Conservation (phyloP, 1,139 yeast species). For the Yamadazyma mexicana region DNA sequence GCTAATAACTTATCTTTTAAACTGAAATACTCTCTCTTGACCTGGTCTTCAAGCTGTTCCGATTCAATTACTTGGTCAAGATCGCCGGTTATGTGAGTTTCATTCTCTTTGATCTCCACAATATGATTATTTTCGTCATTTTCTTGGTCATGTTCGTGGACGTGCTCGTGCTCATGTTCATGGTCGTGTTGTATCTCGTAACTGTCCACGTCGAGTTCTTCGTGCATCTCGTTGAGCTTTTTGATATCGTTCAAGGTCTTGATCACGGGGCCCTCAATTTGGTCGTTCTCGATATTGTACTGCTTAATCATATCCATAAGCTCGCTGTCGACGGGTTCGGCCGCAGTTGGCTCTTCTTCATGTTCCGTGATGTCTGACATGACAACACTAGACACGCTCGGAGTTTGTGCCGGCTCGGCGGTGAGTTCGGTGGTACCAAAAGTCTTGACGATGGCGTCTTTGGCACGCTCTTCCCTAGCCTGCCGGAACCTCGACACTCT, state of each 20-base stretch:
- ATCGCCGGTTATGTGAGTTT: constrained; percentile 18
- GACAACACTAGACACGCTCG: background rate
- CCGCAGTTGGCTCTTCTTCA: background rate
- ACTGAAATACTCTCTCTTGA: constrained; percentile 15
- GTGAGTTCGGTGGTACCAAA: background rate
- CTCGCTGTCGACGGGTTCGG: constrained; percentile 3
- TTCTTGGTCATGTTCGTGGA: constrained; percentile 20
- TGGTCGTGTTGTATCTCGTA: constrained; percentile 30
- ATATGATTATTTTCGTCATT: constrained; percentile 34
- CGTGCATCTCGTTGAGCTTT: constrained; percentile 48
- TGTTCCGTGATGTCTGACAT: constrained; percentile 4
- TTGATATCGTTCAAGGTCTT: constrained; percentile 57
- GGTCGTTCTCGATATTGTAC: constrained; percentile 45
- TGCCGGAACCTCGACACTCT: constrained; percentile 1
- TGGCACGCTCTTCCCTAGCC: background rate
- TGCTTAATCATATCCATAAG: constrained; percentile 14
- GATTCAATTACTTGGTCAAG: constrained; percentile 16
- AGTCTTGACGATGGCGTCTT: background rate
- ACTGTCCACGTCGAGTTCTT: constrained; percentile 25
- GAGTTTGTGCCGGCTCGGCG: background rate
- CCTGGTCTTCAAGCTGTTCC: constrained; percentile 11
- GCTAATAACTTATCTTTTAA: constrained; percentile 12
- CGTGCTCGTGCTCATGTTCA: constrained; percentile 31
- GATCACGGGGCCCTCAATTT: constrained; percentile 59
- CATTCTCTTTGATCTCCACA: constrained; percentile 34